These are phyloP conservation scores for Nitzschia sp. DNA, from an alignment of 108 stramenopile genomes.

Conservation along the genomic window DNA sequence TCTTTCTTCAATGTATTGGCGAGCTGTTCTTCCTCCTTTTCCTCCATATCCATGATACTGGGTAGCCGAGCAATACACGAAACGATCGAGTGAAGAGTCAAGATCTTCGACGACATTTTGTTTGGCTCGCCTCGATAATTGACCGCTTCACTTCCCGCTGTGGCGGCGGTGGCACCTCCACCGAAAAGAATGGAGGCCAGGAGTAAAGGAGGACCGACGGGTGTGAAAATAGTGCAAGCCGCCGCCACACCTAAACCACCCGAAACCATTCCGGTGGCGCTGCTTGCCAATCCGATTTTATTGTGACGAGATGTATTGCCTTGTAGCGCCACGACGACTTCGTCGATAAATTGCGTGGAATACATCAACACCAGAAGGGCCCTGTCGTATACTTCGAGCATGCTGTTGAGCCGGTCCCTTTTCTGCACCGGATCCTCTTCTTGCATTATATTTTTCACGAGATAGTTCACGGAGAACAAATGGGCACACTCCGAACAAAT, in stretches of 20 bases:
- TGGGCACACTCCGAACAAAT: slow-evolving; percentile 56
- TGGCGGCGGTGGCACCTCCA: slow-evolving; percentile 57
- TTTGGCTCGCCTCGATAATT: slow-evolving; percentile 70
- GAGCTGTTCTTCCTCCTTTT: neutral
- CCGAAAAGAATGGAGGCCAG: slow-evolving; percentile 74
- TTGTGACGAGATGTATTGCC: slow-evolving; percentile 45
- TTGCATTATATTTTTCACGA: slow-evolving; percentile 41
- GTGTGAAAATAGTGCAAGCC: slow-evolving; percentile 62
- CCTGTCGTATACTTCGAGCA: slow-evolving; percentile 78
- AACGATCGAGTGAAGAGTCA: slow-evolving; percentile 43
- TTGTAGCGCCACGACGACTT: slow-evolving; percentile 45
- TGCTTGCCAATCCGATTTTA: slow-evolving; percentile 51
- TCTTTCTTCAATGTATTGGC: neutral
- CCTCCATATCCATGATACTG: slow-evolving; percentile 15
- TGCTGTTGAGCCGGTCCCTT: slow-evolving; percentile 39
- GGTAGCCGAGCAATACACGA: slow-evolving; percentile 40
- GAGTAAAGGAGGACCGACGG: slow-evolving; percentile 67
- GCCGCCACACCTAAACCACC: slow-evolving; percentile 67
- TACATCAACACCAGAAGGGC: slow-evolving; percentile 52
- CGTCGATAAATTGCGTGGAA: slow-evolving; percentile 53
- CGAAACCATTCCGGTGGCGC: slow-evolving; percentile 56
- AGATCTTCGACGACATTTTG: slow-evolving; percentile 59
- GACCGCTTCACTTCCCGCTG: slow-evolving; percentile 54
- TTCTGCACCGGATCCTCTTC: slow-evolving; percentile 15
- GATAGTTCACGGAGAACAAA: slow-evolving; percentile 57